Evolutionary conservation across 129 eudicot genomes (phyloP), one percentile per base, ranked within the genome.

Genomic region (Solidago caesia): DNA sequence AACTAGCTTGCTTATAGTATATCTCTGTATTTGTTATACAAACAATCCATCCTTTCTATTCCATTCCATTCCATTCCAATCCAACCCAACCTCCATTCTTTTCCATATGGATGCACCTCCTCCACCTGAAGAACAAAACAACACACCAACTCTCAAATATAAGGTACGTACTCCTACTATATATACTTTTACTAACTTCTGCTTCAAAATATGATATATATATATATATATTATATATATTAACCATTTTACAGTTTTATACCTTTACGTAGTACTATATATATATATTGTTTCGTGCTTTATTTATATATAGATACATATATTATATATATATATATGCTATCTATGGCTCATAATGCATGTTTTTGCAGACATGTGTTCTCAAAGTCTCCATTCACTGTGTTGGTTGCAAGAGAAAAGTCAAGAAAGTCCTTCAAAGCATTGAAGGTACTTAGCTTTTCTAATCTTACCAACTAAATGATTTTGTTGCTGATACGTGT

Each of bases 321-420:
- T 29, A 10, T 49, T 55, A 21, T 41, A 29, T 70, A 10, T 29
- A 10, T 49, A 49, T 70, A 47, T 49, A 52, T 46, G 14, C 46
- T 60, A 12, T 27, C 16, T 71, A 15, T 12, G 44, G 10, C 48
- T 68, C 52, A 27, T 67, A 56, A 33, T 74, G 81, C 81, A 15
- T 65, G 44, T 68, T 71, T 45, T 70, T 63, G 53, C 75, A 92
- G 96, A 86, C 89, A 67, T 92, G 95, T 93, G 81, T 83, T 76
- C 82, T 92, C 68, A 92, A 83, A 72, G 95, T 88, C 61, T 88
- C 96, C 76, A 92, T 92, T 75, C 98, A 92, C 75, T 92, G 98
- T 47, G 81, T 81, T 77, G 98, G 98, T 44, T 92, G 98, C 88
- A 88, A 83, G 79, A 81, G 90, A 68, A 88, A 92, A 80, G 92